Evolutionary conservation across 2,329 filamentous ascomycete species (phyloP), one percentile per base, ranked within the genome.

Genomic region (Colletotrichum australisinense): DNA sequence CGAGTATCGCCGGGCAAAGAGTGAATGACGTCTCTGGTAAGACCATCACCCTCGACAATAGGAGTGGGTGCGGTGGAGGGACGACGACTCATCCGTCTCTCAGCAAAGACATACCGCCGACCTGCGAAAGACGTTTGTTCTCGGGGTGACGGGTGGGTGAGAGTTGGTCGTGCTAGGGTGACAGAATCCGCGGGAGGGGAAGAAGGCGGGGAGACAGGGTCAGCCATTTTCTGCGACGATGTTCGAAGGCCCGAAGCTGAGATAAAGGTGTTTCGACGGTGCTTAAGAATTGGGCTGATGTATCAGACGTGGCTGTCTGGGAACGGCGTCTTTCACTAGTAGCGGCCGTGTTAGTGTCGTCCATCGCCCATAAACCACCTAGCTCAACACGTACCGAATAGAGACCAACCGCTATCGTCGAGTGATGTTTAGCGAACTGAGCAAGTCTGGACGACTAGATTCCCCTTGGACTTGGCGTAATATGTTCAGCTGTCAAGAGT

Each of bases 11-110:
- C 84, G 0, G 85, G 84, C 11, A 80, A 81, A 3, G 82, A 77
- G 1, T 83, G 82, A 65, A 84, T 80, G 53, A 86, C 83, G 66
- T 81, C 79, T 26, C 83, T 81, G 78, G 84, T 80, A 52, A 83
- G 75, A 35, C 79, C 75, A 75, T 81, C 82, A 7, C 80, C 83
- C 68, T 84, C 80, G 38, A 83, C 79, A 11, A 84, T 73, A 16
- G 79, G 42, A 78, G 76, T n/a, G 77, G 67, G 24, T 80, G 76
- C 28, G 77, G 75, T 22, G 74, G 66, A 28, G 6, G 67, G 71
- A 56, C 71, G 71, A 35, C 67, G 67, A 24, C 74, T 76, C 22
- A 76, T 75, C 70, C 81, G 82, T 60, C 80, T 79, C 63, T 84
- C 81, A 1, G 80, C 78, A 67, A 82, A 7, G 80, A 80, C 9